These are phyloP conservation scores for Vigna nakashimae DNA, from an alignment of 306 rosid species.

Conservation along the genomic window DNA sequence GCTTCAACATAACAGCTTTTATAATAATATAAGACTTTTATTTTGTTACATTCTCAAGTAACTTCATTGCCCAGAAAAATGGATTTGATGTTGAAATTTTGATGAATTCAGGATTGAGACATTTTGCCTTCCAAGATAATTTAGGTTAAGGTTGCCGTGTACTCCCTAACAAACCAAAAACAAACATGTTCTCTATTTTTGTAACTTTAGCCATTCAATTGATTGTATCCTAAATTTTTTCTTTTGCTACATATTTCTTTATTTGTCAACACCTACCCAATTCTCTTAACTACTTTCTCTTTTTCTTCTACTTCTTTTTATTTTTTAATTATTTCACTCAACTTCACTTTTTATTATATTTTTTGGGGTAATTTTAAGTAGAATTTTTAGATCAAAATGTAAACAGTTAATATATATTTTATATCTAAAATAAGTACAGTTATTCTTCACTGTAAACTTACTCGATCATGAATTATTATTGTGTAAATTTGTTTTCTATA, in stretches of 20 bases:
- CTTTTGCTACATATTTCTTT: background rate
- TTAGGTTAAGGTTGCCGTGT: slow-evolving; percentile 20
- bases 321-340: background rate
- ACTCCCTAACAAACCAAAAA: background rate
- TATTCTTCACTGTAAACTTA: no score
- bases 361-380: no score
- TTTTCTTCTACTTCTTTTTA: background rate
- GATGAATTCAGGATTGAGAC: slow-evolving; percentile 24
- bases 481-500: no score
- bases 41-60: background rate
- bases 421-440: no score
- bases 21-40: background rate
- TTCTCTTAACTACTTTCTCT: background rate
- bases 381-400: no score
- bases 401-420: no score
- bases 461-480: no score
- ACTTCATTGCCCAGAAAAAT: slow-evolving; percentile 4
- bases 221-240: background rate
- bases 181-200: background rate
- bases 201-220: background rate
- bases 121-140: slow-evolving; percentile 24
- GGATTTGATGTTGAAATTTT: background rate
- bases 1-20: background rate
- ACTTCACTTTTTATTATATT: background rate
- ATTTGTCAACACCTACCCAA: background rate